Base-by-base conservation (phyloP, 805 yeast genomes). In the Metschnikowia lunata region DNA sequence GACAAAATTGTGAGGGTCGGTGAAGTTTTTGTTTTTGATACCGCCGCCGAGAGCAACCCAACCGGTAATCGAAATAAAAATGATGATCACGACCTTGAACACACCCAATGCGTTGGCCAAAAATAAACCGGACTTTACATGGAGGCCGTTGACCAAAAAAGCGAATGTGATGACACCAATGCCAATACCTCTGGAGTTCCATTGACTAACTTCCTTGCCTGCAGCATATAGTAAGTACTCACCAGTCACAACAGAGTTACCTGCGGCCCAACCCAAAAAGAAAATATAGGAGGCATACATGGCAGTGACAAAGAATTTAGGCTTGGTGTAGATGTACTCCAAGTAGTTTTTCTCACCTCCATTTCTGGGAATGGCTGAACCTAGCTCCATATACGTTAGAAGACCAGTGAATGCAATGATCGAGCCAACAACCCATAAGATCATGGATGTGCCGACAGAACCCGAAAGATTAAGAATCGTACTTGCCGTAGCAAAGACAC, bases 321-420 rank as follows among this genome's bases (percentile, higher is more conserved):
- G 95, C 54, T 76, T 79, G 39, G 71, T 72, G 66, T 73, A 87
- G 39, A 85, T 77, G 54, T 75, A 82, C 60, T 86, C 93, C 54
- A 87, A 66, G 60, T 87, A 87, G 57, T 84, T 85, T 64, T 85
- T 85, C 59, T 87, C 95, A 53, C 93, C 96, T 52, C 95, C 95
- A 57, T 86, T 85, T 66, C 84, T 78, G 37, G 88, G 87, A 45
- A 85, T 79, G 38, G 79, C 82, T 3, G 80, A 77, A 12, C 95
- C 95, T 61, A 84, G 83, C 59, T 85, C 93, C 80, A 85, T 79
- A 62, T 85, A 86, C 3, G 83, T 88, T 57, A 79, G 74, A 32
- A 54, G 58, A 13, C 58, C 58, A 8, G 67, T 52, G 46, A 70
- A 64, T 4, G 91, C 85, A 51, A 85, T 85, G 30, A 82, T 50